Percentiles rank a stretch among this genome's conserved stretches.
These are phyloP conservation scores for Euphorbia lathyris DNA, from an alignment of 345 rosid species.

Conservation along the genomic window DNA sequence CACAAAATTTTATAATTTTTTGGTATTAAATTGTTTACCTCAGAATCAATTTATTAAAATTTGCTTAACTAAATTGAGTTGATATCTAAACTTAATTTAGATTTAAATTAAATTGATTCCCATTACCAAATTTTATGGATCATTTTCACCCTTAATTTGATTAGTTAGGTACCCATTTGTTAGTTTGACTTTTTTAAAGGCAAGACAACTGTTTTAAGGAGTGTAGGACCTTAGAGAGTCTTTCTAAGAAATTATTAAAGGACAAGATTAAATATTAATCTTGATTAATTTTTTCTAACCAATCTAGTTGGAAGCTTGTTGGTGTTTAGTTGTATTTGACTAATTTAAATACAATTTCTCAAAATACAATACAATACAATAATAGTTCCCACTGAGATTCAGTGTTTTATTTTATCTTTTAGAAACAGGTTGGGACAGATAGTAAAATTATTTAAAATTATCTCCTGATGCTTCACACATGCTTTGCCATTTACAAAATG, in stretches of 20 bases:
- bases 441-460: constrained; percentile 8
- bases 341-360: neutral
- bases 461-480: constrained; percentile 32
- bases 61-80: too few relatives aligned
- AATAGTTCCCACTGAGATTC: constrained; percentile 21
- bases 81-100: too few relatives aligned
- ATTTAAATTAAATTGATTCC: too few relatives aligned
- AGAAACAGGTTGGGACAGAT: constrained; percentile 19
- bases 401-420: neutral
- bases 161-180: neutral
- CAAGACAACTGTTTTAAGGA: neutral
- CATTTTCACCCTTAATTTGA: too few relatives aligned
- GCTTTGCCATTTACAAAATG: constrained; percentile 16
- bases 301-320: constrained; percentile 6
- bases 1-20: too few relatives aligned
- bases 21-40: too few relatives aligned
- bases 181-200: constrained; percentile 14
- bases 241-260: neutral
- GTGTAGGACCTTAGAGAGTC: neutral
- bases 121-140: too few relatives aligned
- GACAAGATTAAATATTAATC: too few relatives aligned
- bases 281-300: too few relatives aligned
- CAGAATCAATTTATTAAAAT: too few relatives aligned
- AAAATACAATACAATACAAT: neutral
- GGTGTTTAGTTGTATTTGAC: constrained; percentile 8